These are phyloP conservation scores for Salix dunnii DNA, from an alignment of 345 rosid genomes.

Conservation along the genomic window DNA sequence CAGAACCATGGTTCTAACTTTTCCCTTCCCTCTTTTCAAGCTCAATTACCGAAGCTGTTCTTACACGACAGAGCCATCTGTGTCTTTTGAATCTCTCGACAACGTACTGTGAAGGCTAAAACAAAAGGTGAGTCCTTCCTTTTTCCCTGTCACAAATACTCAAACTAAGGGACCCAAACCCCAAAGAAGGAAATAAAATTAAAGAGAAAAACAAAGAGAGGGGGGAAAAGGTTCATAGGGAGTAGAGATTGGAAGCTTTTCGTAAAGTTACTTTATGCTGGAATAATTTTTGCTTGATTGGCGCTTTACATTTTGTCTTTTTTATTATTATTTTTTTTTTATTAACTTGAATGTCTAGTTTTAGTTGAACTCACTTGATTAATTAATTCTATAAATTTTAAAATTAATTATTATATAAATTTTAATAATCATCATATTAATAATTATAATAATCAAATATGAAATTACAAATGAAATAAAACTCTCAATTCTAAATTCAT, in stretches of 20 bases:
- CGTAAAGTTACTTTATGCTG: slow-evolving; percentile 20
- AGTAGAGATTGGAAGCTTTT: slow-evolving; percentile 19
- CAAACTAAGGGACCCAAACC: slow-evolving; percentile 15
- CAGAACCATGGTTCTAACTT: slow-evolving; percentile 21
- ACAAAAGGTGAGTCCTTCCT: neutral
- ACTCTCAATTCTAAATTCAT: too few species aligned
- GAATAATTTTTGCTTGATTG: slow-evolving; percentile 34
- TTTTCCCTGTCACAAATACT: neutral
- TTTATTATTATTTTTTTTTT: neutral
- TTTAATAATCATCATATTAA: too few species aligned
- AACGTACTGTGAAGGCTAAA: neutral
- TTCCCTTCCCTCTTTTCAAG: slow-evolving; percentile 7
- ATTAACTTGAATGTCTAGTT: accelerated
- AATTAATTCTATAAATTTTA: too few species aligned
- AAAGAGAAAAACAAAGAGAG: neutral
- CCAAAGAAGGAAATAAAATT: neutral
- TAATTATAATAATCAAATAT: too few species aligned
- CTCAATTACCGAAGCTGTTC: slow-evolving; percentile 36
- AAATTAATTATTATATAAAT: too few species aligned
- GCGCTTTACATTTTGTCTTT: slow-evolving; percentile 22
- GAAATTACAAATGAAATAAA: too few species aligned
- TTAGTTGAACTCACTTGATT: too few species aligned
- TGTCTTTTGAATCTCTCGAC: neutral
- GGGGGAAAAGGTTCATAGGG: neutral
- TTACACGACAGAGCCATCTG: neutral